phyloP scores from a whole-genome alignment of 2,329 filamentous ascomycete species.

The Westerdykella aurantiaca region DNA sequence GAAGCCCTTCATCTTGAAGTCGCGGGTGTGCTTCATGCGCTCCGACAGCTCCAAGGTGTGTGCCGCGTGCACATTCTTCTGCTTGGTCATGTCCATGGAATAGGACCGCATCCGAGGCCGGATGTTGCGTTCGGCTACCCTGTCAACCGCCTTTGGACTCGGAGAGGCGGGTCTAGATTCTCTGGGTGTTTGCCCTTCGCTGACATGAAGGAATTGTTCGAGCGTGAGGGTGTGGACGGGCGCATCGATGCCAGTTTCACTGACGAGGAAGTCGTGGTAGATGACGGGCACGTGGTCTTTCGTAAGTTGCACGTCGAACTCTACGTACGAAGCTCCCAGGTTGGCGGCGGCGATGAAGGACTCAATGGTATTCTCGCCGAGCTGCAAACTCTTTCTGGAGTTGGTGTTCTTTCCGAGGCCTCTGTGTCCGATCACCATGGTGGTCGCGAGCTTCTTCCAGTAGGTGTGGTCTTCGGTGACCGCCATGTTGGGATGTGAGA shows the following conservation, averaged over 20 bases:
- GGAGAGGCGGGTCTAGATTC: slow-evolving; percentile 47
- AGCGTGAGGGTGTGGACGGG: slow-evolving; percentile 92
- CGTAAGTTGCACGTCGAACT: slow-evolving; percentile 91
- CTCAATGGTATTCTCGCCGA: slow-evolving; percentile 91
- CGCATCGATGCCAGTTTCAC: slow-evolving; percentile 93
- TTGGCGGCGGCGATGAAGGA: slow-evolving; percentile 97
- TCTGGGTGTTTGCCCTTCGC: slow-evolving; percentile 49
- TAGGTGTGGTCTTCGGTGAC: slow-evolving; percentile 88
- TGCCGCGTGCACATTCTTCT: slow-evolving; percentile 37
- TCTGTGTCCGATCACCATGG: slow-evolving; percentile 71
- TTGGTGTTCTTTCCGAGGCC: slow-evolving; percentile 83
- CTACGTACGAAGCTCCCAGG: slow-evolving; percentile 69
- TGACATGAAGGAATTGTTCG: slow-evolving; percentile 91
- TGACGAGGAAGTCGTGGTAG: slow-evolving; percentile 97
- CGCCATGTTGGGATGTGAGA: slow-evolving; percentile 88
- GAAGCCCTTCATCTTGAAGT: slow-evolving; percentile 91
- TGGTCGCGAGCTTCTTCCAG: slow-evolving; percentile 86
- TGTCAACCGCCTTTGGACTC: slow-evolving; percentile 4
- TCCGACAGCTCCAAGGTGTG: slow-evolving; percentile 58
- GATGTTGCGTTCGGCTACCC: neutral
- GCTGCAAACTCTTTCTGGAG: slow-evolving; percentile 77
- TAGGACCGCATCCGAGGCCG: slow-evolving; percentile 48
- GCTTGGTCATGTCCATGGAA: slow-evolving; percentile 50
- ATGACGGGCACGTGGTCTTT: slow-evolving; percentile 98
- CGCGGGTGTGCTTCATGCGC: slow-evolving; percentile 93